Base-by-base conservation (phyloP, 2,329 filamentous ascomycete genomes). In the Sphaerulina vaccinii region DNA sequence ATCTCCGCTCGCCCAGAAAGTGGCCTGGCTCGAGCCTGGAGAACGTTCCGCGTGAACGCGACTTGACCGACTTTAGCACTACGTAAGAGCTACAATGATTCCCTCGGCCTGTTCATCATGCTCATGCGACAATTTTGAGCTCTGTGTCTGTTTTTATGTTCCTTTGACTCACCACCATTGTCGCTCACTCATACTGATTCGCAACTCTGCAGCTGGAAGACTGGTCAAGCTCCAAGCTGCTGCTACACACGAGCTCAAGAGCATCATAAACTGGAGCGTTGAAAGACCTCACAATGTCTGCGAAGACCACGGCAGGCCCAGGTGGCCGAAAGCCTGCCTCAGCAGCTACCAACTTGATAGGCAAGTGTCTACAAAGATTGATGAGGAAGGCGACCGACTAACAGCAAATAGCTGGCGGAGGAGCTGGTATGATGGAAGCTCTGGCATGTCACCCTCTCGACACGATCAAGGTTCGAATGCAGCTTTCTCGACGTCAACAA, bases 401-500 rank as follows among this genome's bases (percentile, higher is more conserved):
- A 62, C 18, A 13, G 10, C 10, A 29, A n/a, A 63, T 64, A 95
- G 93, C 93, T 70, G 93, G 93, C 70, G 93, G 93, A 70, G 90
- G 90, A 73, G 93, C 93, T 64, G 93, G 93, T 68, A 96, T 97
- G 92, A 97, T 97, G 91, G 93, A 99, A 75, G 93, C 93, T 42
- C 84, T 99, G 57, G 90, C 79, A 48, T 99, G 93, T 73, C 93
- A 99, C 78, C 93, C 93, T 57, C 81, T 97, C 53, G 90, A 96
- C 73, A 96, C 91, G 54, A 95, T 97, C 78, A 96, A 99, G 81
- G 93, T 99, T 57, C 90, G 93, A 64, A 99, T 99, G 95, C 93
- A 99, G 76, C 86, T 99, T 55, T 97, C 93, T 50, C 82, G 87
- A 61, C 84, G 93, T 70, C 90, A 88, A 43, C 82, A 87, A 61